These are phyloP conservation scores for Alisma plantagoaquatica DNA, from an alignment of 106 monocot genomes.

Conservation along the genomic window DNA sequence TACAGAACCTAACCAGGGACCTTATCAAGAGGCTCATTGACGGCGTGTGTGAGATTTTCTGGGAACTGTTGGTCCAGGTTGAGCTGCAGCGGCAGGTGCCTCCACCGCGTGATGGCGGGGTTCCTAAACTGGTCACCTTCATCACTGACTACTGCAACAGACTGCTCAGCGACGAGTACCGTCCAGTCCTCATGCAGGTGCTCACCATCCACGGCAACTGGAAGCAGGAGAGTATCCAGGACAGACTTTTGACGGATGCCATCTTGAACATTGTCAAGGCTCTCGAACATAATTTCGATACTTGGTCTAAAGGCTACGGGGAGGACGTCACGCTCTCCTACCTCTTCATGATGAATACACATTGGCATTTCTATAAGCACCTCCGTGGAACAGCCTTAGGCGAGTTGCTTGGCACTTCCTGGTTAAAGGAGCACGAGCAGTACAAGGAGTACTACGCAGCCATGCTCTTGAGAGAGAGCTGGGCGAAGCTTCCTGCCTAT, in stretches of 20 bases:
- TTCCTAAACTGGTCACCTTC: slow-evolving; percentile 65
- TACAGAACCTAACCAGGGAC: slow-evolving; percentile 68
- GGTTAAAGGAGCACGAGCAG: slow-evolving; percentile 74
- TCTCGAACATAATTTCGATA: slow-evolving; percentile 62
- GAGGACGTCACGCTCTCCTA: slow-evolving; percentile 39
- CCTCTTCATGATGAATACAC: slow-evolving; percentile 81
- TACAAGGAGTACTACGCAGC: slow-evolving; percentile 63
- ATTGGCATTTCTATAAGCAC: slow-evolving; percentile 77
- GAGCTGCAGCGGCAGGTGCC: slow-evolving; percentile 53
- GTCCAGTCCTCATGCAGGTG: slow-evolving; percentile 54
- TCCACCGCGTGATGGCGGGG: slow-evolving; percentile 57
- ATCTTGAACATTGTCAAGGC: slow-evolving; percentile 60
- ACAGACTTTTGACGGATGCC: slow-evolving; percentile 47
- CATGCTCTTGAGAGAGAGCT: slow-evolving; percentile 57
- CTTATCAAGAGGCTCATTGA: slow-evolving; percentile 72
- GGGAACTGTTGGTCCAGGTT: slow-evolving; percentile 83
- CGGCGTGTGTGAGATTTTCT: slow-evolving; percentile 86
- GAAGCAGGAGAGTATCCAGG: slow-evolving; percentile 60
- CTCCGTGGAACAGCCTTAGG: slow-evolving; percentile 62
- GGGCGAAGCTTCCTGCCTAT: slow-evolving; percentile 57
- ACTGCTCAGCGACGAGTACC: slow-evolving; percentile 61
- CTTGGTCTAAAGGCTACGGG: slow-evolving; percentile 69
- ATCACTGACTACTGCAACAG: slow-evolving; percentile 74
- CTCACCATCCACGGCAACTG: slow-evolving; percentile 65
- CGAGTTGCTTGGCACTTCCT: slow-evolving; percentile 49